A percentile compares a stretch with the other conserved stretches of the same genome.
phyloP scores from a whole-genome alignment of 2,329 filamentous ascomycete species.

The Teratosphaeria destructans region DNA sequence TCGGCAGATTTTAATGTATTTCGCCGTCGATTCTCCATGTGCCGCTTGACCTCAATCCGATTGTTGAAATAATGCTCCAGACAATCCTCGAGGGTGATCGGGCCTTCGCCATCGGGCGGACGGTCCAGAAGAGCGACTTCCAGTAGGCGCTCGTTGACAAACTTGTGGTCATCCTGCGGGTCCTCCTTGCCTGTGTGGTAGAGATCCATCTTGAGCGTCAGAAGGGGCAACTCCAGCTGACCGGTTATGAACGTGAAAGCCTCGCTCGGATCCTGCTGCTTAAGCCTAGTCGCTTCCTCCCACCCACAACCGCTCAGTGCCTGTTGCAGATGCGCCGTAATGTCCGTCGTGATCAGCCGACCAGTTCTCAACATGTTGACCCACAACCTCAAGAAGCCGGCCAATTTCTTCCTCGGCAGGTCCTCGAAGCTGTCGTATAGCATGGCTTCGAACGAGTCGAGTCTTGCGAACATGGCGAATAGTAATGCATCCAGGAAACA shows the following conservation, averaged over 20 bases:
- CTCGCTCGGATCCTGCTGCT: conserved; percentile 91
- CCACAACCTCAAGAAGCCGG: conserved; percentile 74
- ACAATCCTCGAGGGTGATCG: conserved; percentile 76
- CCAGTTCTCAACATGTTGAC: conserved; percentile 84
- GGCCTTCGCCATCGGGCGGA: conserved; percentile 47
- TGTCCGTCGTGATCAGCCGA: conserved; percentile 71
- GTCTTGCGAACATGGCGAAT: conserved; percentile 88
- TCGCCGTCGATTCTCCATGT: conserved; percentile 48
- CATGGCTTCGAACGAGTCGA: conserved; percentile 88
- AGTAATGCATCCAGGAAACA: conserved; percentile 87
- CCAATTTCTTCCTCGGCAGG: conserved; percentile 60
- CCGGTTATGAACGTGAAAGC: conserved; percentile 93
- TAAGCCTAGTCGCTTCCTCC: conserved; percentile 63
- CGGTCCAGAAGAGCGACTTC: conserved; percentile 83
- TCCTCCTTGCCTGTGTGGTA: conserved; percentile 82
- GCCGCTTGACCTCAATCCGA: conserved; percentile 75
- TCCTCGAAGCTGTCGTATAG: conserved; percentile 70
- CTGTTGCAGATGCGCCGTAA: conserved; percentile 75
- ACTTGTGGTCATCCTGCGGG: conserved; percentile 82
- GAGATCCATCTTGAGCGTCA: conserved; percentile 87
- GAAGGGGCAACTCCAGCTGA: conserved; percentile 71
- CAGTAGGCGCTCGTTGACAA: conserved; percentile 80
- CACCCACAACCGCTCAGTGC: conserved; percentile 78
- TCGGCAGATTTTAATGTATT: conserved; percentile 46
- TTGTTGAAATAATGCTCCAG: conserved; percentile 94